Base-by-base conservation (phyloP, 1,139 yeast genomes). In the Candida buenavistaensis region DNA sequence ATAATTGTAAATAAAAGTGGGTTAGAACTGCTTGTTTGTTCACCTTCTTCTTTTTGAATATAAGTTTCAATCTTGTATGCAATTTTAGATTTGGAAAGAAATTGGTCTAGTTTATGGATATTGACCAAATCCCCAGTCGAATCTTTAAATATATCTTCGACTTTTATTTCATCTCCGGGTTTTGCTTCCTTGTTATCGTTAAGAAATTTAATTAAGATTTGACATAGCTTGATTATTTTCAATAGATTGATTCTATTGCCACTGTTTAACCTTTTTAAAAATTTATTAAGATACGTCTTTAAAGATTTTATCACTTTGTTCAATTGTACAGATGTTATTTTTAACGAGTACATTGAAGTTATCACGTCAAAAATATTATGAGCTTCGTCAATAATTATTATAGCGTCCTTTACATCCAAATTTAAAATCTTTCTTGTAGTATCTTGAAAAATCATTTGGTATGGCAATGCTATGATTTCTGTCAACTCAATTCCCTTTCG, bases 351-450 rank as follows among this genome's bases (percentile, higher is more conserved):
- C 43, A 90, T 63, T 1, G 85, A 65, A 1, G 82, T 75, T 4
- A 90, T 78, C 0, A 90, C 80, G 47, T 89, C 97, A 21, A 89
- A 55, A 26, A 90, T 62, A 52, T 90, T 90, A 54, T 90, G 98
- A 0, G 97, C 97, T 53, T 90, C 98, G 54, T 90, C 98, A 24
- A 90, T 82, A 3, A 92, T 75, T 1, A 92, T 76, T 5, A 90
- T 74, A 0, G 92, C 72, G 40, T 79, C 73, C 34, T 73, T 70
- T 11, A 90, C 52, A 32, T 80, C 70, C 5, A 90, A 54, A 1
- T 79, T 77, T 32, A 88, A 57, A 0, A 80, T 64, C 3, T 70
- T 67, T 47, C 97, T 66, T 0, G 95, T 73, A 3, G 76, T 65
- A 24, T 71, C 74, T 33, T 84, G 86, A 2, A 90, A 57, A 9